phyloP scores from a whole-genome alignment of 768 basidiomycete genomes.

The Calocybe cyanea region DNA sequence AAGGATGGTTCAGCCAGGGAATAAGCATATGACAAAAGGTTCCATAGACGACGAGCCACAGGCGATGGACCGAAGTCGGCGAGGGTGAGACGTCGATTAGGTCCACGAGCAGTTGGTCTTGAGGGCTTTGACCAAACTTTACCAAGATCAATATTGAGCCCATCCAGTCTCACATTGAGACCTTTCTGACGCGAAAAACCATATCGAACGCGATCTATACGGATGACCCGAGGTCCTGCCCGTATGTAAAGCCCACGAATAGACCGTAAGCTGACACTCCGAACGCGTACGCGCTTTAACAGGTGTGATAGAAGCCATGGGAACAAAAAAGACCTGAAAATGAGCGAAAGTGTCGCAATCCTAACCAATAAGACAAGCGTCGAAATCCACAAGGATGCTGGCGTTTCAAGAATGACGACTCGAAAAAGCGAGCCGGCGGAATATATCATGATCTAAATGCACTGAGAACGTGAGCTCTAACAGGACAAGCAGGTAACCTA shows the following conservation, averaged over 20 bases:
- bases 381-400: constrained; percentile 34
- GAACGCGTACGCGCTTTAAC: constrained; percentile 63
- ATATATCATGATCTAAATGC: constrained; percentile 7
- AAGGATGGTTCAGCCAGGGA: constrained; percentile 51
- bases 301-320: constrained; percentile 59
- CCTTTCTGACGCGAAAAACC: constrained; percentile 49
- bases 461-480: neutral
- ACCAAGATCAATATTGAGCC: constrained; percentile 50
- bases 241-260: constrained; percentile 73
- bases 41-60: constrained; percentile 36
- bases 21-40: constrained; percentile 36
- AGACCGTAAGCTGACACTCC: constrained; percentile 73
- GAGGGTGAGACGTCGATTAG: constrained; percentile 41
- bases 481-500: neutral
- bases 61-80: constrained; percentile 45
- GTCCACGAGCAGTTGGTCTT: constrained; percentile 26
- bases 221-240: constrained; percentile 48
- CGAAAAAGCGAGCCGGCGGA: constrained; percentile 14
- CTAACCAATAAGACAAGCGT: constrained; percentile 48
- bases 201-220: constrained; percentile 70
- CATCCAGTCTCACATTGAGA: constrained; percentile 61
- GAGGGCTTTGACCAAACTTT: constrained; percentile 21
- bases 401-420: constrained; percentile 27
- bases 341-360: constrained; percentile 48
- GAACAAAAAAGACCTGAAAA: constrained; percentile 62